Percentiles rank a stretch among this genome's conserved stretches.
Conservation (phyloP, 768 basidiomycete species). For the Mrakia blollopis region DNA sequence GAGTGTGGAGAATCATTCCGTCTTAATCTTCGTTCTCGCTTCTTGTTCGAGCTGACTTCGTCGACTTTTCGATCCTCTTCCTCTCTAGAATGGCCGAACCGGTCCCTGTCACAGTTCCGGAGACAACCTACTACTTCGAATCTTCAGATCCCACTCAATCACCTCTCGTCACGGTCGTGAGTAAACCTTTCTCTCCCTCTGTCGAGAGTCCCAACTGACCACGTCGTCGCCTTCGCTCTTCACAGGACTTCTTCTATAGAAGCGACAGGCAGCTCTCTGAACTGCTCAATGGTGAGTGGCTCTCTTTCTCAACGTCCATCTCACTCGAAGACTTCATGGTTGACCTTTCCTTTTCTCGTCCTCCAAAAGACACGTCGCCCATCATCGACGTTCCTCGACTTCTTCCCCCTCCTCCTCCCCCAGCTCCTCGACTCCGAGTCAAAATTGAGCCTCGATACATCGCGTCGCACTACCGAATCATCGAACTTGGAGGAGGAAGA, state of each 20-base stretch:
- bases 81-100: too few species aligned
- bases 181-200: not conserved
- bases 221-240: not conserved
- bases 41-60: not conserved
- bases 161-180: not conserved
- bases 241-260: slow-evolving; percentile 11
- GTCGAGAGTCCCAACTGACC: not conserved
- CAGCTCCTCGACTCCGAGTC: not conserved
- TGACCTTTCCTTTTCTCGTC: too few species aligned
- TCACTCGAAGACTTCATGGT: not conserved
- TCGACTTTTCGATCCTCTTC: too few species aligned
- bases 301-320: not conserved
- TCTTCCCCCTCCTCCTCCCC: not conserved
- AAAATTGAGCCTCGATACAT: not conserved
- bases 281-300: not conserved
- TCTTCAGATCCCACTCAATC: not conserved
- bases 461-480: not conserved
- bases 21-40: not conserved
- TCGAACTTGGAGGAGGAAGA: slow-evolving; percentile 6
- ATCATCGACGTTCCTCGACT: not conserved
- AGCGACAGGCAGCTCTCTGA: not conserved
- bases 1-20: not conserved
- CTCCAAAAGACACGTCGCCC: too few species aligned
- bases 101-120: not conserved
- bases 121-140: not conserved